Evolutionary conservation across 192 early-diverging fungal genomes (phyloP), one percentile per base, ranked within the genome.

Genomic region (Martensiomyces pterosporus): DNA sequence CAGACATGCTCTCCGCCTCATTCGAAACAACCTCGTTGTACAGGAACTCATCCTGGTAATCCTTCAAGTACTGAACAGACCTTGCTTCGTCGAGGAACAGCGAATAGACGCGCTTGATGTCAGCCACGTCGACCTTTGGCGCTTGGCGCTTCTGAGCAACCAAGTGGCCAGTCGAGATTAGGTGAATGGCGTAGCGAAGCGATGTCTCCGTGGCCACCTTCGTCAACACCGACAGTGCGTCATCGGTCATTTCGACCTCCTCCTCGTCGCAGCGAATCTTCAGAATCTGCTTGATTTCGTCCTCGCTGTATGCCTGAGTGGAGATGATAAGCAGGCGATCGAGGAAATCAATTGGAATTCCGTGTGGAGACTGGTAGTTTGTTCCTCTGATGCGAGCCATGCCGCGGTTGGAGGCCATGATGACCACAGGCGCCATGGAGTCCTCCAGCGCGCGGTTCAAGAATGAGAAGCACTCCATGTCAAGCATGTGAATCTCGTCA

Each of bases 391-490:
- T 97, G 47, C 79, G 82, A 10, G 93, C 89, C 57, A 95, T 88
- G 39, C 97, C 97, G 35, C 97, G 82, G 78, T 99, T 99, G 7
- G 97, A 95, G 10, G 97, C 97, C 92, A 99, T 95, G 49, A 99
- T 97, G 22, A 99, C 93, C 14, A 99, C 84, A 7, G 97, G 97
- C 2, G 97, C 93, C 84, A 96, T 80, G 27, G 86, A 83, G 57
- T 94, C 92, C 72, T 99, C 97, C 5, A 99, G 79, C 4, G 97
- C 97, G 17, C 94, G 84, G 64, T 99, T 99, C 41, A 99, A 62
- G 82, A 90, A 99, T 15, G 97, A 97, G 62, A 99, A 99, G 60
- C 94, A 99, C 67, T 99, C 97, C 69, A 99, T 97, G 42, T 99
- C 97, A 26, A 99, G 90, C 88, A 97, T 97, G 67, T 99, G 97